A percentile compares a stretch with the other conserved stretches of the same genome.
Evolutionary conservation across 805 yeast genomes (phyloP).

Genomic region (Myxozyma kluyveri): DNA sequence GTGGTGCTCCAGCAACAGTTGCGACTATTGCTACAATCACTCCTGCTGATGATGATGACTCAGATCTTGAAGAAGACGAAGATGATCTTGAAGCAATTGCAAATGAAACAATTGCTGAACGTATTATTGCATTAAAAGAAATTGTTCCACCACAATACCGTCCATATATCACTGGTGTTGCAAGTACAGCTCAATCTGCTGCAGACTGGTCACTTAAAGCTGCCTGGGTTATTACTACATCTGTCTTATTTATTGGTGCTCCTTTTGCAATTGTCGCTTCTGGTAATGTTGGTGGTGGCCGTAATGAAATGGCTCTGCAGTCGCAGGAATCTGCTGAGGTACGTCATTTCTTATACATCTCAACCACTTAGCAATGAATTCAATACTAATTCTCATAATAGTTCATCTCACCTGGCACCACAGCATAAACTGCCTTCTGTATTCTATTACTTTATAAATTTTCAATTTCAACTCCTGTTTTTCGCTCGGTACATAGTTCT

Average conservation of each 20-base stretch:
- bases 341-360: conserved; percentile 1
- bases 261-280: conserved; percentile 74
- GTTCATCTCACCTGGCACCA: too few relatives aligned
- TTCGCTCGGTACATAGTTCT: not conserved
- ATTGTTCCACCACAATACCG: conserved; percentile 88
- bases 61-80: conserved; percentile 48
- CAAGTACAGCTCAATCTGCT: conserved; percentile 41
- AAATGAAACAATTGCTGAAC: conserved; percentile 80
- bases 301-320: conserved; percentile 52
- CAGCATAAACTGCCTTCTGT: not conserved
- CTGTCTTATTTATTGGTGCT: conserved; percentile 82
- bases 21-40: not conserved
- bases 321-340: conserved; percentile 69
- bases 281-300: conserved; percentile 7
- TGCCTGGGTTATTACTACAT: conserved; percentile 82
- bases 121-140: conserved; percentile 88
- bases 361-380: not conserved
- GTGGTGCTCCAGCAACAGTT: not conserved
- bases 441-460: not conserved
- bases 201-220: conserved; percentile 49
- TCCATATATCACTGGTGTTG: conserved; percentile 42
- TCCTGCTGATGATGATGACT: conserved; percentile 1
- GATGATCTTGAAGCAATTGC: conserved; percentile 73
- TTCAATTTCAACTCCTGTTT: not conserved
- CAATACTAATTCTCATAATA: not conserved